Evolutionary conservation across 768 basidiomycete genomes (phyloP).

Genomic region (Mycena indigotica): DNA sequence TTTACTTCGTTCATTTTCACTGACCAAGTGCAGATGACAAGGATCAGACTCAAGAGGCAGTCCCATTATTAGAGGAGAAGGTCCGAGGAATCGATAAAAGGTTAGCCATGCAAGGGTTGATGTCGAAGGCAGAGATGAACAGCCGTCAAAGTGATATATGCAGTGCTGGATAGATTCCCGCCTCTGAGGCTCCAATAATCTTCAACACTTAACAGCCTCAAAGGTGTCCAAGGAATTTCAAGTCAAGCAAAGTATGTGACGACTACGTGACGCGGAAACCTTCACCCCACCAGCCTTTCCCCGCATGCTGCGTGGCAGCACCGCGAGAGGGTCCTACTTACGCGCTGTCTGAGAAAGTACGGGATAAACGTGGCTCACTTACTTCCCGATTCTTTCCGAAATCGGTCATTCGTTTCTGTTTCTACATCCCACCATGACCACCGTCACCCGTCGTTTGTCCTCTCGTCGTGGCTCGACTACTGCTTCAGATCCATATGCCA

Average conservation of each 20-base stretch:
- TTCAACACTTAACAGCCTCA: no score
- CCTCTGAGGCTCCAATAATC: background rate
- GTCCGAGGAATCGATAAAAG: background rate
- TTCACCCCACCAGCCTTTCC: background rate
- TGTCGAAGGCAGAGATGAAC: background rate
- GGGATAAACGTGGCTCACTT: background rate
- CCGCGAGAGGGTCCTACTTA: background rate
- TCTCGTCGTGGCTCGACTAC: slow-evolving; percentile 67
- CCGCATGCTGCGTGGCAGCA: background rate
- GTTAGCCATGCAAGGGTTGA: background rate
- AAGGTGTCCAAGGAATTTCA: no score
- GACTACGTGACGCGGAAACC: background rate
- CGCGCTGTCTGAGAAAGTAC: slow-evolving; percentile 3
- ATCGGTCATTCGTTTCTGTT: no score
- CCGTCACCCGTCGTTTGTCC: slow-evolving; percentile 41
- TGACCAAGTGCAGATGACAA: no score
- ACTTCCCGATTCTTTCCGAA: slow-evolving; percentile 2
- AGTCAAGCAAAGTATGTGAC: background rate
- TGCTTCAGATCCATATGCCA: slow-evolving; percentile 69
- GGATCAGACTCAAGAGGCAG: no score
- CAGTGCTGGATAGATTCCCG: background rate
- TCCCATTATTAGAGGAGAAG: background rate
- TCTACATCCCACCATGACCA: slow-evolving; percentile 9
- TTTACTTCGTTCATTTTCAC: no score
- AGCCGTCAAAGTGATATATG: background rate